Evolutionary conservation across 2,329 filamentous ascomycete genomes (phyloP), one percentile per base, ranked within the genome.

Genomic region (Coleophoma cylindrospora): DNA sequence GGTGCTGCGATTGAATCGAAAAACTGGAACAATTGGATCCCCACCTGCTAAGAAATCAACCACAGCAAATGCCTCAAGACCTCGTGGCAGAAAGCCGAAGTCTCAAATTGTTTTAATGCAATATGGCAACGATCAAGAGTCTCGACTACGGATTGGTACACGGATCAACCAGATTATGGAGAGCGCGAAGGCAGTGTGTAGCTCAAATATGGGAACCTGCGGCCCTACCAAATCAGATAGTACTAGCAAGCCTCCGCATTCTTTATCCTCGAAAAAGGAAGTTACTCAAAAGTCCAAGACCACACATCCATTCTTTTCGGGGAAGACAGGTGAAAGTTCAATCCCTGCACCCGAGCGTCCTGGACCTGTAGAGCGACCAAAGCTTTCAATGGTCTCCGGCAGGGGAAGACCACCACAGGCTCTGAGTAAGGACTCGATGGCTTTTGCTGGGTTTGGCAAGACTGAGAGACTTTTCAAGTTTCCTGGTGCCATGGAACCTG

Each of bases 221-320:
- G 27, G 27, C 27, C 7, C 27, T 27, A 27, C 9, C 27, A 27
- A 27, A 27, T 27, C 27, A 27, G 9, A 27, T 10, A 27, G 27
- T 27, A 27, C 27, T 27, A 27, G 27, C 27, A 27, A 27, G 27
- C 27, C 27, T 27, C 27, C 27, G 47, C 51, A 57, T 48, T 48
- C 34, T 45, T 57, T 55, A 40, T 51, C 40, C 41, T 57, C 66
- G 54, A 50, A 61, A 38, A 45, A 55, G 50, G 52, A 58, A 54
- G 34, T 64, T 55, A 50, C 48, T 43, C 53, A 58, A 46, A 57
- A 22, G 11, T 46, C 65, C 7, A 83, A 79, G 58, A 57, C 71
- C 1, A 77, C 80, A 0, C 84, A 91, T 66, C 86, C 87, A 0
- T 88, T 91, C 62, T 91, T 91, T 61, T 62, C 76, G 14, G 27